These are phyloP conservation scores for Takakia lepidozioides DNA, from an alignment of 225 moss, liverwort and hornwort genomes.

Conservation along the genomic window DNA sequence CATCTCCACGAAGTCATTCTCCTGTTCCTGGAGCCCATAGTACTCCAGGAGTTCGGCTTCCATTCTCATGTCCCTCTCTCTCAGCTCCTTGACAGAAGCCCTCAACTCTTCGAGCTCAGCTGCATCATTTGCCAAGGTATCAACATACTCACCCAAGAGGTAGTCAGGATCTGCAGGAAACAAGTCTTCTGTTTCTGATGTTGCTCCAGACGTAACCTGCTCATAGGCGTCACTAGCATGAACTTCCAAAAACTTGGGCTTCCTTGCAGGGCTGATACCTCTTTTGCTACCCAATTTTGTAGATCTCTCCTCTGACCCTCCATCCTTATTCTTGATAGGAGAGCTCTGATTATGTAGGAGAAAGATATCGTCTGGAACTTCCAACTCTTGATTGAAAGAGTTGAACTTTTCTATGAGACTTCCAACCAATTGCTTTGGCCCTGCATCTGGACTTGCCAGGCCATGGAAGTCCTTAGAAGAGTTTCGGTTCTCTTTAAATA, in stretches of 20 bases:
- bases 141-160: constrained; percentile 68
- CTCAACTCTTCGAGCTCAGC: constrained; percentile 72
- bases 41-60: constrained; percentile 63
- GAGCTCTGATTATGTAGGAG: constrained; percentile 4
- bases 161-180: constrained; percentile 49
- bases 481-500: too few species aligned
- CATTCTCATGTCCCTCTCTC: constrained; percentile 65
- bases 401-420: too few species aligned
- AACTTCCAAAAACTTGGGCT: constrained; percentile 14
- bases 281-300: constrained; percentile 20
- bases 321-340: constrained; percentile 6
- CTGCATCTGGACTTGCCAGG: constrained; percentile 15
- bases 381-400: too few species aligned
- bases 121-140: constrained; percentile 61
- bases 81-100: constrained; percentile 52
- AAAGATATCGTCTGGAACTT: constrained; percentile 17
- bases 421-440: constrained; percentile 3
- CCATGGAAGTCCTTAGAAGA: constrained; percentile 13
- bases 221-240: constrained; percentile 36
- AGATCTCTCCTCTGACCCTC: constrained; percentile 21
- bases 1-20: constrained; percentile 45
- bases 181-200: constrained; percentile 30
- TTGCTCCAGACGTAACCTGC: constrained; percentile 36
- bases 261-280: constrained; percentile 30
- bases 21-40: constrained; percentile 47